phyloP scores from a whole-genome alignment of 805 yeast genomes.

The Wickerhamomyces bovis region DNA sequence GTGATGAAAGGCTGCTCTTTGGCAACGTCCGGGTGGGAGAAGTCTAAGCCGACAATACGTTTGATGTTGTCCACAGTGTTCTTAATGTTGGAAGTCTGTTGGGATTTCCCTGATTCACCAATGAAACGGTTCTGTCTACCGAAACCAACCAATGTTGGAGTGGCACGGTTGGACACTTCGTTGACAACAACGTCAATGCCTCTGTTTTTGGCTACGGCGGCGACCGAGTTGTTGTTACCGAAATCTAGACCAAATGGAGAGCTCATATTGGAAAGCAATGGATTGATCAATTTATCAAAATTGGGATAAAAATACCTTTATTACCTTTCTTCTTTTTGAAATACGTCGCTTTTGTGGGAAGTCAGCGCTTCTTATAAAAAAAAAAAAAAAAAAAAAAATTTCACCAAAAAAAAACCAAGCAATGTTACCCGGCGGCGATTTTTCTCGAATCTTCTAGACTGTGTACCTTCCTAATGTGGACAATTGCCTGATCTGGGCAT shows the following conservation, averaged over 20 bases:
- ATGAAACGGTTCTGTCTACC: constrained; percentile 84
- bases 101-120: constrained; percentile 95
- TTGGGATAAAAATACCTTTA: too few species aligned
- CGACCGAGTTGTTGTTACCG: constrained; percentile 90
- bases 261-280: constrained; percentile 49
- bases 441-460: background rate
- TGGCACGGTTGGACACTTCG: constrained; percentile 96
- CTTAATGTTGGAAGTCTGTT: constrained; percentile 93
- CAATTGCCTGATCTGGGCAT: background rate
- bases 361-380: background rate
- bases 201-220: constrained; percentile 96
- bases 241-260: constrained; percentile 97
- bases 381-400: background rate
- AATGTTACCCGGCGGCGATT: background rate
- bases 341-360: background rate
- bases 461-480: background rate
- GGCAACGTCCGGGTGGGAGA: constrained; percentile 69
- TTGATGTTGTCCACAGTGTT: constrained; percentile 94
- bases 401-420: background rate
- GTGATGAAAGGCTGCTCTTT: constrained; percentile 71
- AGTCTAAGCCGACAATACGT: constrained; percentile 80
- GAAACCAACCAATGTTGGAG: constrained; percentile 90
- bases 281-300: too few species aligned
- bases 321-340: too few species aligned
- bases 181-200: constrained; percentile 98